Evolutionary conservation across 2,329 filamentous ascomycete genomes (phyloP).

Genomic region (Scedosporium minutisporum): DNA sequence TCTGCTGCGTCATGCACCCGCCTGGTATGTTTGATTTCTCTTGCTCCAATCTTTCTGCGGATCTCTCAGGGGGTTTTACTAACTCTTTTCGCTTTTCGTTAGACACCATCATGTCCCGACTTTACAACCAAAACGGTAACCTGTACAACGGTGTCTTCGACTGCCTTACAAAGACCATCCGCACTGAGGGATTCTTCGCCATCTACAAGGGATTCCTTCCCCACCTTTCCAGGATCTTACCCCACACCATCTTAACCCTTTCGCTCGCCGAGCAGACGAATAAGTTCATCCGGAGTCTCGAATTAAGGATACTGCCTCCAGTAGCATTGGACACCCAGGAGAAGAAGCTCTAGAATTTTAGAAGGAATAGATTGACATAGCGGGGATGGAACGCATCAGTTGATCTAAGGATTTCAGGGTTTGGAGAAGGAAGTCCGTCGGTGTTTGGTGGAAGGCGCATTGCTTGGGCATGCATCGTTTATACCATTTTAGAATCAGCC

Average conservation of each 20-base stretch:
- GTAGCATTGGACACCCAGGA: slow-evolving; percentile 19
- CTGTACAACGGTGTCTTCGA: slow-evolving; percentile 92
- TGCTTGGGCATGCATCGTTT: too few relatives aligned
- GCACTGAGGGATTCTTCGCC: slow-evolving; percentile 81
- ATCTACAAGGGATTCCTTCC: slow-evolving; percentile 98
- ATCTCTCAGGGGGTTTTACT: too few relatives aligned
- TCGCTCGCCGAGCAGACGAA: slow-evolving; percentile 95
- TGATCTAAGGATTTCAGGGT: too few relatives aligned
- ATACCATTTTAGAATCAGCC: too few relatives aligned
- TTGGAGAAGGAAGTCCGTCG: too few relatives aligned
- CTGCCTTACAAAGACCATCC: slow-evolving; percentile 81
- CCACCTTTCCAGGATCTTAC: slow-evolving; percentile 85
- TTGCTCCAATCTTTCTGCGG: background rate
- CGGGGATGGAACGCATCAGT: too few relatives aligned
- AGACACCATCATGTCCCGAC: slow-evolving; percentile 95
- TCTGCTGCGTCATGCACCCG: slow-evolving; percentile 96
- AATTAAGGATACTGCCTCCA: slow-evolving; percentile 45
- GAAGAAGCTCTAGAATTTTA: background rate
- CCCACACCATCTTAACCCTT: slow-evolving; percentile 89
- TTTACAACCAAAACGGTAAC: slow-evolving; percentile 98
- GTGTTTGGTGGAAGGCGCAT: too few relatives aligned
- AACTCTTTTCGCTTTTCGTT: background rate
- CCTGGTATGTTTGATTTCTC: slow-evolving; percentile 51
- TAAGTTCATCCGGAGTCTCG: slow-evolving; percentile 75
- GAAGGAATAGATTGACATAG: too few relatives aligned